phyloP scores from a whole-genome alignment of 495 filamentous ascomycete species.

The Podospora comata region DNA sequence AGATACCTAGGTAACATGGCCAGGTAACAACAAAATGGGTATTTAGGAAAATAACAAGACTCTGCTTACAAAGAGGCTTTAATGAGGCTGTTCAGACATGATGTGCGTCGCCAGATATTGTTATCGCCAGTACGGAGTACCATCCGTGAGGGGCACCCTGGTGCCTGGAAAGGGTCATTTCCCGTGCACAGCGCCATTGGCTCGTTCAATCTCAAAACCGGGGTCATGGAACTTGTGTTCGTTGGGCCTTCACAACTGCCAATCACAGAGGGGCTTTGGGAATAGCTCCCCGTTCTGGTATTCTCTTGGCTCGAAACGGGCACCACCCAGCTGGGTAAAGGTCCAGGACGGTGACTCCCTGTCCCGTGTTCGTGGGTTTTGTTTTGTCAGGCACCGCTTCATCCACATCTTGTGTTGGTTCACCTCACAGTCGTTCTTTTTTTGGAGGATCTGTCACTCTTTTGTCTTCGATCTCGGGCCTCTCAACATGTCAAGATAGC shows the following conservation, averaged over 20 bases:
- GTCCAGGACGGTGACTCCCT: background rate
- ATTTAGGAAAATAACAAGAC: background rate
- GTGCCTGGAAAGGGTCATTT: background rate
- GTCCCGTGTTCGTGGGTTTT: background rate
- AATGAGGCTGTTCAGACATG: background rate
- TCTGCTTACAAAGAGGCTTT: background rate
- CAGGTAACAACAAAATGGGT: background rate
- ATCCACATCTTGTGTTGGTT: slow-evolving; percentile 10
- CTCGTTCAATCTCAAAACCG: background rate
- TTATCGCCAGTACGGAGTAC: background rate
- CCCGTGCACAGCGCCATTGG: background rate
- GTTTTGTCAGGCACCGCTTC: background rate
- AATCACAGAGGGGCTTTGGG: background rate
- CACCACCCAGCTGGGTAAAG: background rate
- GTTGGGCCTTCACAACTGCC: background rate
- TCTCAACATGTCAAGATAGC: background rate
- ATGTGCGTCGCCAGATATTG: background rate
- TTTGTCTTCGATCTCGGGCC: background rate
- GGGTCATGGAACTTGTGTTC: background rate
- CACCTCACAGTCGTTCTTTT: slow-evolving; percentile 12
- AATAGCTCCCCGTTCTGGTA: background rate
- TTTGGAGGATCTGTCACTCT: background rate
- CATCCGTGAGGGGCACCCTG: background rate
- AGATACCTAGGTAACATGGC: too few species aligned
- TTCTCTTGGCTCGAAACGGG: background rate